Evolutionary conservation across 768 basidiomycete species (phyloP).

Genomic region (Xerocomus spinulosus): DNA sequence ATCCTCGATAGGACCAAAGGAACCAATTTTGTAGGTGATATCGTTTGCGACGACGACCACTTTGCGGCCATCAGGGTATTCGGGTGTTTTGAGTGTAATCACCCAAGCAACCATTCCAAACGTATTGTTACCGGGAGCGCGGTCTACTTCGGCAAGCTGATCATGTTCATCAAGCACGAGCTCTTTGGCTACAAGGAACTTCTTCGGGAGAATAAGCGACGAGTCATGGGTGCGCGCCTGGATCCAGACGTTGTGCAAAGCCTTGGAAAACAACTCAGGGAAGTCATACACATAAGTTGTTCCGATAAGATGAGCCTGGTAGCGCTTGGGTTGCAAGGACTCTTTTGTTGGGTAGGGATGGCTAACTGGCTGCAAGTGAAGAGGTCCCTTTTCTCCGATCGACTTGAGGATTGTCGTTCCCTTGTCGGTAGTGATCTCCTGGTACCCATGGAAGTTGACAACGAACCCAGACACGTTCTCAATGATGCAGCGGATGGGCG

Average conservation of each 20-base stretch:
- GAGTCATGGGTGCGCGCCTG: slow-evolving; percentile 62
- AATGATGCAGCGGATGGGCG: slow-evolving; percentile 95
- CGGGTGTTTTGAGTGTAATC: slow-evolving; percentile 87
- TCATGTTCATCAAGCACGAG: slow-evolving; percentile 93
- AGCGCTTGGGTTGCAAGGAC: slow-evolving; percentile 96
- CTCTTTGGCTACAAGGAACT: slow-evolving; percentile 78
- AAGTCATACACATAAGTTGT: slow-evolving; percentile 99
- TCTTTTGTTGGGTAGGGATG: slow-evolving; percentile 95
- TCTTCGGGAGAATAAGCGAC: slow-evolving; percentile 68
- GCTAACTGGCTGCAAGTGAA: slow-evolving; percentile 93
- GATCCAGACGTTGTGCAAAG: slow-evolving; percentile 89
- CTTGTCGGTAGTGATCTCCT: slow-evolving; percentile 95
- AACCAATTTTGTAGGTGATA: slow-evolving; percentile 98
- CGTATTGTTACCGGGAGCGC: slow-evolving; percentile 89
- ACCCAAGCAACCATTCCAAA: slow-evolving; percentile 99
- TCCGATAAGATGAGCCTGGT: slow-evolving; percentile 96
- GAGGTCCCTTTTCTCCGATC: slow-evolving; percentile 94
- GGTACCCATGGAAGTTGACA: slow-evolving; percentile 96
- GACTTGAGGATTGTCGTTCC: slow-evolving; percentile 95
- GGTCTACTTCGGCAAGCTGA: slow-evolving; percentile 82
- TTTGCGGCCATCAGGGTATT: slow-evolving; percentile 83
- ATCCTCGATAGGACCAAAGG: slow-evolving; percentile 94
- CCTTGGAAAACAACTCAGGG: slow-evolving; percentile 98
- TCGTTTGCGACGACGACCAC: slow-evolving; percentile 94
- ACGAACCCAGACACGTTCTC: slow-evolving; percentile 99